Conservation (phyloP, 2,329 filamentous ascomycete species). For the Canariomyces notabilis region DNA sequence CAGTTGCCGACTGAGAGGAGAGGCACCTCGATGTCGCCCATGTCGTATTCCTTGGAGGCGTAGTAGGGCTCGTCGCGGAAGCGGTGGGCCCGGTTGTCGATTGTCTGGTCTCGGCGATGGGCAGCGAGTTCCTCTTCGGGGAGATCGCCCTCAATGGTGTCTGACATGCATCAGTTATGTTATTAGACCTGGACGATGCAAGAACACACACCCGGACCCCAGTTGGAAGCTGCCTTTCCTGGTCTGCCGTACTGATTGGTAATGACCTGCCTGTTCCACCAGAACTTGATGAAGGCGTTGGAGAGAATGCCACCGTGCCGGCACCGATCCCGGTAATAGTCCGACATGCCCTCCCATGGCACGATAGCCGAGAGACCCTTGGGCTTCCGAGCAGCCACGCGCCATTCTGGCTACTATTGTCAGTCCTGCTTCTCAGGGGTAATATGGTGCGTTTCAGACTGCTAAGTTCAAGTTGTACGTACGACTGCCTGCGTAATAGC, state of each 20-base stretch:
- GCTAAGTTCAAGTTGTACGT: no score
- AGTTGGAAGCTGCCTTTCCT: slow-evolving; percentile 28
- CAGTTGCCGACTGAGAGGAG: slow-evolving; percentile 64
- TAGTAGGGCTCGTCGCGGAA: slow-evolving; percentile 63
- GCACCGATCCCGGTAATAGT: slow-evolving; percentile 53
- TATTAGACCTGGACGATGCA: no score
- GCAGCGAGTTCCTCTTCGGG: slow-evolving; percentile 44
- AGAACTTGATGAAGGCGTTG: slow-evolving; percentile 55
- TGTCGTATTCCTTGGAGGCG: slow-evolving; percentile 58
- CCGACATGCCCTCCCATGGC: slow-evolving; percentile 50
- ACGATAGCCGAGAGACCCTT: slow-evolving; percentile 44
- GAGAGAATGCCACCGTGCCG: slow-evolving; percentile 59
- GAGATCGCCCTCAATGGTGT: slow-evolving; percentile 56
- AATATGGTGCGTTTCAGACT: neutral
- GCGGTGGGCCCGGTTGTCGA: slow-evolving; percentile 43
- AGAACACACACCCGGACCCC: no score
- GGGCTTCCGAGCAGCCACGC: slow-evolving; percentile 42
- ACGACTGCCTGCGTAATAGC: slow-evolving; percentile 41
- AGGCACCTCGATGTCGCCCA: slow-evolving; percentile 63
- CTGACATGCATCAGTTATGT: no score
- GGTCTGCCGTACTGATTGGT: slow-evolving; percentile 61
- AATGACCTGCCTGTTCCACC: slow-evolving; percentile 64
- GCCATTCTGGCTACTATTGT: slow-evolving; percentile 46
- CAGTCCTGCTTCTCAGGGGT: slow-evolving; percentile 7
- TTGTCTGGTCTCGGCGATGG: slow-evolving; percentile 45